Base-by-base conservation (phyloP, 1,139 yeast species). In the Pichiaceae sp. region DNA sequence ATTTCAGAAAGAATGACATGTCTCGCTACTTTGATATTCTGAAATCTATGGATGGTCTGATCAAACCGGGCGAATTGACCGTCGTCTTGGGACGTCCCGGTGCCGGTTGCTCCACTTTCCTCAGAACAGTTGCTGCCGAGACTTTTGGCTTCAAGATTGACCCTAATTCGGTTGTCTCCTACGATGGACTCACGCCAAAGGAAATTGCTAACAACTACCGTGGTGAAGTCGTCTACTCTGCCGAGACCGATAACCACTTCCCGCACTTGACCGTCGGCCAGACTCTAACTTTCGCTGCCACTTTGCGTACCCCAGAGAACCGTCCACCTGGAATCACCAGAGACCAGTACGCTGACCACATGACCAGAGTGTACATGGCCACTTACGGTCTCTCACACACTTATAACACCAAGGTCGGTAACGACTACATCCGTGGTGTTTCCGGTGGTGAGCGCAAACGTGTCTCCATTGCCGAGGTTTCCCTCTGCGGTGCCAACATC, bases 81-180 rank as follows among this genome's bases (percentile, higher is more conserved):
- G 85, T 83, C 35, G 93, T 83, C 2, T 60, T 83, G 29, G 94
- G 93, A 36, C 73, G 89, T 56, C 94, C 94, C 0, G 94, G 94
- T 52, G 75, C 89, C 20, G 95, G 95, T 41, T 84, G 94, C 59
- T 72, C 94, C 2, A 82, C 95, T 2, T 68, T 82, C 36, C 61
- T 84, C 49, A 82, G 81, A 50, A 70, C 91, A 1, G 68, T 83
- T 42, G 72, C 89, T 7, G 60, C 81, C 26, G 75, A 78, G 45
- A 80, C 89, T 4, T 75, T 79, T 53, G 94, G 93, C 37, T 83
- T 81, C 55, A 60, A 73, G 31, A 52, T 82, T 31, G 76, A 68
- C 38, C 59, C 66, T 31, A 71, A 71, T 23, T 51, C 60, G 3
- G 36, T 45, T 20, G 57, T 71, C 29, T 57, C 70, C 15, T 75